Evolutionary conservation across 805 yeast genomes (phyloP), one percentile per base, ranked within the genome.

Genomic region (Isabelozyma pseudorhagii): DNA sequence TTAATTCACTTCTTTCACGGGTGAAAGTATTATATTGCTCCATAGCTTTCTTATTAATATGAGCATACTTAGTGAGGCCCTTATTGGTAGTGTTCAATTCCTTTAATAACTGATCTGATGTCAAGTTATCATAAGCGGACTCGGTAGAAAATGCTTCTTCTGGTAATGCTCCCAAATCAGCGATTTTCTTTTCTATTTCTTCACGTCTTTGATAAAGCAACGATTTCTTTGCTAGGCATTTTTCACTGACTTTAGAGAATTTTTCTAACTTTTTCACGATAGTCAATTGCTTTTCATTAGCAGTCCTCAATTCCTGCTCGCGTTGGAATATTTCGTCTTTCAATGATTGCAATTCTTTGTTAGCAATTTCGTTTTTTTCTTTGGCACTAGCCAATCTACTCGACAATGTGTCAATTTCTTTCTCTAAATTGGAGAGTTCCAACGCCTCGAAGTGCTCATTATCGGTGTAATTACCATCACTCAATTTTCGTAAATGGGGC

Each of bases 91-190:
- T 67, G 46, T 80, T 83, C 51, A 90, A 72, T 47, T 77, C 71
- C 13, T 64, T 58, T 45, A 88, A 65, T 31, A 92, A 65, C 6
- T 77, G 74, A 38, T 80, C 82, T 9, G 89, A 81, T 2, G 70
- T 61, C 15, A 71, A 57, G 36, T 68, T 63, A 36, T 74, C 77
- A 58, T 75, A 81, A 1, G 68, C 61, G 2, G 60, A 51, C 27
- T 50, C 53, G 11, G 75, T 75, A 7, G 39, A 42, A 55, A 89
- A 83, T 0, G 94, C 91, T 47, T 88, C 91, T 59, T 91, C 97
- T 0, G 97, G 93, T 14, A 93, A 72, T 3, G 87, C 88, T n/a
- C 97, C 97, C 40, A 92, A 69, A 40, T 88, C 96, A 52, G 92
- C 77, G 29, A 91, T 84, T 59, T 82, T 87, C 51, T 78, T 80